phyloP scores from a whole-genome alignment of 1,284 basidiomycete species.

The Trametes polyzona region DNA sequence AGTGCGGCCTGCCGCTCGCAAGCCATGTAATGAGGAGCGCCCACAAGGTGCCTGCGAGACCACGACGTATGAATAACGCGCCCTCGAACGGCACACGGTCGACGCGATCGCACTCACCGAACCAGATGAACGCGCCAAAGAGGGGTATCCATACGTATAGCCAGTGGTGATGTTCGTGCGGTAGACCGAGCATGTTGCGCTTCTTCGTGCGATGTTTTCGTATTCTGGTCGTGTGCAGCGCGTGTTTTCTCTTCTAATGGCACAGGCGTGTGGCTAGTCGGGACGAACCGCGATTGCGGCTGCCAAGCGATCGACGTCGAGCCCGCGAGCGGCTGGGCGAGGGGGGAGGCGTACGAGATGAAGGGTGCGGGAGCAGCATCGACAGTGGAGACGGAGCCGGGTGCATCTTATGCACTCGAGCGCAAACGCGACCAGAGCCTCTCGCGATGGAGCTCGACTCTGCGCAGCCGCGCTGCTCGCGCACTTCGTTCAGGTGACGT shows the following conservation, averaged over 20 bases:
- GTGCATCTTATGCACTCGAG: conserved; percentile 10
- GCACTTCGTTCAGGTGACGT: conserved; percentile 3
- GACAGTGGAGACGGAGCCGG: conserved; percentile 4
- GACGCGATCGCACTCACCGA: conserved; percentile 42
- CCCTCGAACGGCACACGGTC: not conserved
- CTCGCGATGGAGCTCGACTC: no score
- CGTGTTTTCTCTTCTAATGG: not conserved
- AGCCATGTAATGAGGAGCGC: conserved; percentile 73
- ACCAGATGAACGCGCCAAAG: conserved; percentile 65
- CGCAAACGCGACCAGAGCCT: not conserved
- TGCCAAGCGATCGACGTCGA: conserved; percentile 1
- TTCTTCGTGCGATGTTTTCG: not conserved
- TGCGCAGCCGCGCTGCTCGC: not conserved
- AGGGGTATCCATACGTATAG: conserved; percentile 66
- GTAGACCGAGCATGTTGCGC: conserved; percentile 19
- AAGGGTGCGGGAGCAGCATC: not conserved
- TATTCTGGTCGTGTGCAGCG: conserved; percentile 6
- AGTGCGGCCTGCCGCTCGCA: conserved; percentile 50
- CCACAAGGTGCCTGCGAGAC: conserved; percentile 52
- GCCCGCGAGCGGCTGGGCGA: not conserved
- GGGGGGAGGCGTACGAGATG: not conserved
- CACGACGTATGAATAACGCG: not conserved
- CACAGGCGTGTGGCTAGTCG: not conserved
- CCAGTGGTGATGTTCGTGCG: conserved; percentile 51
- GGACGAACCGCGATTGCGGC: conserved; percentile 13